Base-by-base conservation (phyloP, 1,139 yeast species). In the Blastobotrys apis region DNA sequence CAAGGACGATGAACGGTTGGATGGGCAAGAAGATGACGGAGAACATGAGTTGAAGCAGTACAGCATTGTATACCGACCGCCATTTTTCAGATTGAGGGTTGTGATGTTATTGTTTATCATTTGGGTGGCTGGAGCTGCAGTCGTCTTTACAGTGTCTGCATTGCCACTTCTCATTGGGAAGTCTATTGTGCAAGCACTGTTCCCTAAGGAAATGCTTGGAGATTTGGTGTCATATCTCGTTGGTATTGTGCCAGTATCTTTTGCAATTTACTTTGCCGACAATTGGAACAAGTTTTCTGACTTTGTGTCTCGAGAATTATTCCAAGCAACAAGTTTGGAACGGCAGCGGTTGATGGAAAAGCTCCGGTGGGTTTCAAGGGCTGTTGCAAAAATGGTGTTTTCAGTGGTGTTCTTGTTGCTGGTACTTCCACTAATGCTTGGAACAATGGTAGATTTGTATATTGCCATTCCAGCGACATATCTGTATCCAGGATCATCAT, bases 41-140 rank as follows among this genome's bases (percentile, higher is more conserved):
- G 66, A 62, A 34, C 63, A 62, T 27, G 67, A 60, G 36, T 78
- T 80, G 37, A 78, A 79, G 48, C 72, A 77, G 1, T 86, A 90
- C 60, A 71, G 78, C 1, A 76, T 90, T 26, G 97, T 90, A 1
- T 92, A 90, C 64, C 72, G 88, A 43, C 98, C 98, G 2, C 95
- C 95, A 1, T 56, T 73, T 47, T 86, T 92, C 63, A 73, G 78
- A 43, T 39, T 61, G 12, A 72, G 96, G 43, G 73, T 88, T 39
- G 69, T 75, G 33, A 65, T 64, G 0, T 66, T 92, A 39, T 68
- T 88, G 37, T 60, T 70, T 1, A 65, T 76, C 62, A 68, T 88
- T 25, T 88, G 97, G 94, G 57, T 76, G 1, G 82, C 81, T 60
- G 80, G 94, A 0, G 73, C 80, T 1, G 43, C 78, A 1, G 62